Evolutionary conservation across 2,329 filamentous ascomycete genomes (phyloP).

Genomic region (Xylariomycetidae sp.): DNA sequence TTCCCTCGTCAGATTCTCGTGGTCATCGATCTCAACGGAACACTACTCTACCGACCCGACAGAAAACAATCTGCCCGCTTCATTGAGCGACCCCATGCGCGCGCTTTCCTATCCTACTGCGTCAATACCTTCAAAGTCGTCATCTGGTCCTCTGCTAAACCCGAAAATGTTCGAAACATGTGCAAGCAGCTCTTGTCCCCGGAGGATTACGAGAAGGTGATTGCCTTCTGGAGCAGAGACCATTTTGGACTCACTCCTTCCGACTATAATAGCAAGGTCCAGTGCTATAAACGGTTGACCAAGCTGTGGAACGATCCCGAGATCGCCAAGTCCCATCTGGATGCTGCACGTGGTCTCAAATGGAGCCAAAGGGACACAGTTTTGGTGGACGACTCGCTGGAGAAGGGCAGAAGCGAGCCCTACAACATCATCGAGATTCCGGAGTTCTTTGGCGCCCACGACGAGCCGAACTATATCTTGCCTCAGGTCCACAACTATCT

Average conservation of each 20-base stretch:
- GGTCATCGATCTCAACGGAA: constrained; percentile 90
- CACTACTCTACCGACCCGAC: constrained; percentile 67
- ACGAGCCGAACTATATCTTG: constrained; percentile 40
- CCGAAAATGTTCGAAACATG: constrained; percentile 65
- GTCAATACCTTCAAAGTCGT: constrained; percentile 71
- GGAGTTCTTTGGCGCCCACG: constrained; percentile 56
- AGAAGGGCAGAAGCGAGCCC: constrained; percentile 80
- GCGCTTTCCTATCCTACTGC: constrained; percentile 66
- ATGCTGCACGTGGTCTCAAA: constrained; percentile 27
- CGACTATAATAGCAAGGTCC: constrained; percentile 66
- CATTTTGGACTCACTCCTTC: constrained; percentile 57
- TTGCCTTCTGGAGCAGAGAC: constrained; percentile 74
- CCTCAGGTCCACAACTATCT: constrained; percentile 57
- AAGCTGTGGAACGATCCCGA: constrained; percentile 58
- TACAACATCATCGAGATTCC: constrained; percentile 76
- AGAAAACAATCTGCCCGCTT: constrained; percentile 46
- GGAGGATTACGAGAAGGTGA: constrained; percentile 46
- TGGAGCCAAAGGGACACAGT: constrained; percentile 88
- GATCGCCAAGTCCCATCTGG: constrained; percentile 40
- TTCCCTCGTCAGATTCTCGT: constrained; percentile 63
- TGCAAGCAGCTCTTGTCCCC: constrained; percentile 56
- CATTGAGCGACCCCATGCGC: constrained; percentile 60
- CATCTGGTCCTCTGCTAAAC: constrained; percentile 84
- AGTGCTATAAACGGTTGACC: constrained; percentile 83
- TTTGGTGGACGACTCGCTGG: constrained; percentile 74